Evolutionary conservation across 768 basidiomycete genomes (phyloP), one percentile per base, ranked within the genome.

Genomic region (Leucosporidium scottii): DNA sequence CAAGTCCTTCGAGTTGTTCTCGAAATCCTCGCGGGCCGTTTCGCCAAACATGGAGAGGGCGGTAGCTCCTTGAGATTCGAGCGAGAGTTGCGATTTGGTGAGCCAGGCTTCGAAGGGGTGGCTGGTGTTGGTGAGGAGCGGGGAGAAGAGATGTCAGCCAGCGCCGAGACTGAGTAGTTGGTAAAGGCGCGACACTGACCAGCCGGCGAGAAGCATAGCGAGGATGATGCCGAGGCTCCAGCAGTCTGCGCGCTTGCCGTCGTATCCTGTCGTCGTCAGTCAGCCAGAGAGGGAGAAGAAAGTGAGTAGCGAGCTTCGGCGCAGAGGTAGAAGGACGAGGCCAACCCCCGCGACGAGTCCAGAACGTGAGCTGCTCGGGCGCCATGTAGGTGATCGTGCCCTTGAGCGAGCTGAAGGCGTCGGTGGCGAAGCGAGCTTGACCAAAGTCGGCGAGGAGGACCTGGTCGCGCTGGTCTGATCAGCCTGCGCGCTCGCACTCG

Each of bases 321-420:
- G 39, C 21, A 25, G 21, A 4, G 34, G 39, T 10, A 44, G 39
- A 15, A 5, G n/a, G 55, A 23, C 4, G 55, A 56, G 55, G 4
- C 28, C 2, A 23, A 56, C 55, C 51, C 18, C 44, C n/a, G 27
- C 13, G 23, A 18, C 64, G 34, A 53, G 23, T 56, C 54, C 53
- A 48, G n/a, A 53, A 62, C 9, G 59, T 6, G 8, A 68, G 34
- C 27, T 59, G 55, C 30, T 68, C 67, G 15, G 67, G 62, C 23
- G 59, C 53, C 61, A 64, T 60, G 62, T 68, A 68, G 51, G 61
- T 59, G 59, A 64, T 34, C 48, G 67, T 68, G 25, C 65, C 67
- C 6, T 56, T 64, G 15, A 68, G 34, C 8, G 47, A 49, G 13
- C 13, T 21, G 47, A 68, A 64, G 7, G 18, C 8, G 30, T 23